phyloP scores from a whole-genome alignment of 129 eudicot genomes.

The Arctium minus region DNA sequence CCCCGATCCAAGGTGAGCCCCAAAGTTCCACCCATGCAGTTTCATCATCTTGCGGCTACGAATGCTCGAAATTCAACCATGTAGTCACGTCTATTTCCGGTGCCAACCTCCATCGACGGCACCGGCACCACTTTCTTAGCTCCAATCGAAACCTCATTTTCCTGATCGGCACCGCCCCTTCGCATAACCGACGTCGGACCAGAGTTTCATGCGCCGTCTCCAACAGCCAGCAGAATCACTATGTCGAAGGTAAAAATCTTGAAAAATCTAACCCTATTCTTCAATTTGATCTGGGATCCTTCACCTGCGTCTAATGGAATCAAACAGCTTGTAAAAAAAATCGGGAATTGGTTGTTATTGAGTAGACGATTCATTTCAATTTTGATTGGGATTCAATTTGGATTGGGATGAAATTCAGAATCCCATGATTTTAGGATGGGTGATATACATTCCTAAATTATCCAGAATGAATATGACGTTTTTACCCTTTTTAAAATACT shows the following conservation, averaged over 20 bases:
- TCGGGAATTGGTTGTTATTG: no score
- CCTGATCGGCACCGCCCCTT: conserved; percentile 23
- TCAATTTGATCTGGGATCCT: no score
- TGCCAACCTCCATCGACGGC: conserved; percentile 42
- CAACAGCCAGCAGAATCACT: conserved; percentile 56
- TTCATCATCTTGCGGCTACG: conserved; percentile 15
- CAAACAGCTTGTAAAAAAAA: no score
- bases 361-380: no score
- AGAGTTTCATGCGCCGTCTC: conserved; percentile 39
- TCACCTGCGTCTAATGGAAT: no score
- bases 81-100: conserved; percentile 42
- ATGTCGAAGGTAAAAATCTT: not conserved
- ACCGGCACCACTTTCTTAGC: conserved; percentile 14
- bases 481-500: no score
- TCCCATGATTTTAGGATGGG: no score
- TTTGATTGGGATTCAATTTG: no score
- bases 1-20: conserved; percentile 1
- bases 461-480: no score
- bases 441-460: no score
- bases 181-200: conserved; percentile 24
- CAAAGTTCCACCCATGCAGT: conserved; percentile 9
- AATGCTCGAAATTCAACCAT: conserved; percentile 25
- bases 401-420: no score
- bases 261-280: no score
- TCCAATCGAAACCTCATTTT: conserved; percentile 27